Evolutionary conservation across 2,329 filamentous ascomycete genomes (phyloP).

Genomic region (Xylariaceae sp.): DNA sequence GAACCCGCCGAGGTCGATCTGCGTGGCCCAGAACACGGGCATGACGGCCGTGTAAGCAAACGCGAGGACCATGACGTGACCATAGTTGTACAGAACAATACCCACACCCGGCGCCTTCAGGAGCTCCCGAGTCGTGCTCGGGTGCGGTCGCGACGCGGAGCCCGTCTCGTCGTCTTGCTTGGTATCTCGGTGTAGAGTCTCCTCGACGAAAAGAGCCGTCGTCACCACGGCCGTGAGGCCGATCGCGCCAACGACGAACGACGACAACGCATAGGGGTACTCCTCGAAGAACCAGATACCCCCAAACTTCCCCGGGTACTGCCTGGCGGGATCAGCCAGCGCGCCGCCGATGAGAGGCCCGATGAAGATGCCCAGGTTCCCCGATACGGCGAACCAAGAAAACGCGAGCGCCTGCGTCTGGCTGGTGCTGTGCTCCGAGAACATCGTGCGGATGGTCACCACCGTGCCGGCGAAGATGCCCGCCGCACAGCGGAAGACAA

Average conservation of each 20-base stretch:
- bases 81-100: conserved; percentile 61
- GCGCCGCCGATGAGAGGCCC: conserved; percentile 66
- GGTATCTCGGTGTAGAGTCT: conserved; percentile 44
- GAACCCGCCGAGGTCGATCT: conserved; percentile 57
- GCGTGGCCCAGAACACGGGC: conserved; percentile 65
- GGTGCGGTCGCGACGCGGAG: background rate
- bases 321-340: conserved; percentile 60
- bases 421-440: conserved; percentile 65
- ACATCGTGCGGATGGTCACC: conserved; percentile 71
- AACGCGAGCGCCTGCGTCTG: conserved; percentile 69
- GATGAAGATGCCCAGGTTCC: conserved; percentile 68
- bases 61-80: conserved; percentile 62
- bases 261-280: conserved; percentile 63
- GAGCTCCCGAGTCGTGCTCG: conserved; percentile 48
- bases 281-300: conserved; percentile 52
- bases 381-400: conserved; percentile 69
- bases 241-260: conserved; percentile 51
- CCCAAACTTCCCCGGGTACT: conserved; percentile 57
- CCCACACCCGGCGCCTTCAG: conserved; percentile 58
- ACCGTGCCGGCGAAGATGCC: conserved; percentile 70
- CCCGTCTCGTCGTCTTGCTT: conserved; percentile 9
- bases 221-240: conserved; percentile 49
- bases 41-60: conserved; percentile 66
- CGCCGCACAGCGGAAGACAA: conserved; percentile 63
- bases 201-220: conserved; percentile 54